These are phyloP conservation scores for Ramaria rubella DNA, from an alignment of 768 basidiomycete genomes.

Conservation along the genomic window DNA sequence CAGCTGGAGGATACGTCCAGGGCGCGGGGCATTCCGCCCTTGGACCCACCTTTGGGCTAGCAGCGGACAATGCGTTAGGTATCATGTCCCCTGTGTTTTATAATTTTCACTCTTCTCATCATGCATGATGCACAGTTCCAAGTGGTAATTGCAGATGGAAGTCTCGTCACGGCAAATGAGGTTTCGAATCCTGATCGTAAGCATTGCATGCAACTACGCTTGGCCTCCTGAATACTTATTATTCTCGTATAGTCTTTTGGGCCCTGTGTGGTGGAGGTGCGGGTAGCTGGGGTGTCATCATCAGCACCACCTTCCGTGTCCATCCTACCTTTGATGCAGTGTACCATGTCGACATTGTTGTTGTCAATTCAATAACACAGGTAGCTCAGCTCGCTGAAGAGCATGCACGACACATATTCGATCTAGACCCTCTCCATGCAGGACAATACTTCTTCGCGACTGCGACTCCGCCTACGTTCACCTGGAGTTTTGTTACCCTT, in stretches of 20 bases:
- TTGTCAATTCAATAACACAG: neutral
- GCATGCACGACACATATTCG: conserved; percentile 5
- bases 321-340: conserved; percentile 28
- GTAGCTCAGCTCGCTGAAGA: neutral
- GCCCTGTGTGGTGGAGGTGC: conserved; percentile 17
- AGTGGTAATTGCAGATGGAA: conserved; percentile 27
- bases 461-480: no score
- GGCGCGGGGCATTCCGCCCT: conserved; percentile 43
- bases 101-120: neutral
- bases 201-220: no score
- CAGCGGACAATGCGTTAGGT: conserved; percentile 3
- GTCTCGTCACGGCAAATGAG: conserved; percentile 21
- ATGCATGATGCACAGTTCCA: conserved; percentile 18
- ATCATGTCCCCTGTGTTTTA: neutral
- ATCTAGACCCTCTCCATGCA: neutral
- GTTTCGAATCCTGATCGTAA: conserved; percentile 22
- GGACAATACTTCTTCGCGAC: conserved; percentile 1
- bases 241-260: conserved; percentile 19
- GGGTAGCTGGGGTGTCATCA: conserved; percentile 35
- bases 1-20: conserved; percentile 42
- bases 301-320: conserved; percentile 30
- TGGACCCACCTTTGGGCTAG: conserved; percentile 37
- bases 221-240: no score
- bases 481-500: conserved; percentile 11
- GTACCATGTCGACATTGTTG: neutral